phyloP scores from a whole-genome alignment of 2,329 filamentous ascomycete genomes.

The Fusarium sp. region DNA sequence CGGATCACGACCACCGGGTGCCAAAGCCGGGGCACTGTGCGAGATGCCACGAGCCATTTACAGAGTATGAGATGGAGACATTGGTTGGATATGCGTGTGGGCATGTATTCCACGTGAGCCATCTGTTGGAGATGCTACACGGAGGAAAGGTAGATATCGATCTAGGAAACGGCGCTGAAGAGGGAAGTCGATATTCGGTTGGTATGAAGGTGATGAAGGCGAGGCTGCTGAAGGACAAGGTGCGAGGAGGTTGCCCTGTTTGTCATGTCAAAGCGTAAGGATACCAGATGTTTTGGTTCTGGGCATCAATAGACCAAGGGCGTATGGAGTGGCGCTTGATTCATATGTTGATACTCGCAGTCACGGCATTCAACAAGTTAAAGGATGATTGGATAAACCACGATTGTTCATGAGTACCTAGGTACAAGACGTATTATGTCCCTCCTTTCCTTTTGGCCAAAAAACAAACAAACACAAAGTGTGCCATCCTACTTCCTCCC shows the following conservation, averaged over 20 bases:
- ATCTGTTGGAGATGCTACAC: constrained; percentile 69
- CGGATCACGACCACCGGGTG: constrained; percentile 44
- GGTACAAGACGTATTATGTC: constrained; percentile 42
- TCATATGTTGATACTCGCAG: not conserved
- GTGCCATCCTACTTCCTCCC: constrained; percentile 31
- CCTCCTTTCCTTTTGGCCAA: constrained; percentile 28
- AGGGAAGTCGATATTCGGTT: constrained; percentile 70
- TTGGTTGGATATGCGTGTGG: constrained; percentile 85
- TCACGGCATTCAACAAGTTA: constrained; percentile 1
- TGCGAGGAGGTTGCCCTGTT: constrained; percentile 73
- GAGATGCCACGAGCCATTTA: constrained; percentile 66
- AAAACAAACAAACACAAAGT: constrained; percentile 23
- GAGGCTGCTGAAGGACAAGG: constrained; percentile 76
- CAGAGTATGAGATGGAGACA: constrained; percentile 73
- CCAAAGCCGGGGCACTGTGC: constrained; percentile 68
- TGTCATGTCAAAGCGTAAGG: constrained; percentile 52
- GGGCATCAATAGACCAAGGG: constrained; percentile 18
- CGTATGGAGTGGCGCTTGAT: constrained; percentile 24
- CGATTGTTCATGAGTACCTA: constrained; percentile 39
- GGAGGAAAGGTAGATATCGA: constrained; percentile 59
- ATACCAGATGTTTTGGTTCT: constrained; percentile 17
- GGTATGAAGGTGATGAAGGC: constrained; percentile 90
- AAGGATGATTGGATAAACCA: constrained; percentile 11
- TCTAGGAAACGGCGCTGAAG: constrained; percentile 55
- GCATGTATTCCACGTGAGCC: constrained; percentile 82